These are phyloP conservation scores for Mollisiaceae sp. DNA, from an alignment of 2,329 filamentous ascomycete genomes.

Conservation along the genomic window DNA sequence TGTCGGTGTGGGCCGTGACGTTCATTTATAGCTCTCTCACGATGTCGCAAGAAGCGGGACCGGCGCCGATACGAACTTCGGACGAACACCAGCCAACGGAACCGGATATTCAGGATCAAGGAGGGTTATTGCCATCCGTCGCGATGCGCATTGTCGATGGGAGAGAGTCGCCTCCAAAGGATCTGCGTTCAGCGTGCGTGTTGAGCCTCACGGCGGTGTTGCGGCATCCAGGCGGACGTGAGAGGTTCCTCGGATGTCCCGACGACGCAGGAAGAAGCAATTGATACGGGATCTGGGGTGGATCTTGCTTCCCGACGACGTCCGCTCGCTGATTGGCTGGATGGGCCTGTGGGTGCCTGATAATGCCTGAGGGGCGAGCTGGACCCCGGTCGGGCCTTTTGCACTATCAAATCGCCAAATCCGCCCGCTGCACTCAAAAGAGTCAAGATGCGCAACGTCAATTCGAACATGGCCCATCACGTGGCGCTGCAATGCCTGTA, in stretches of 20 bases:
- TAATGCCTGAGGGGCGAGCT: too few relatives aligned
- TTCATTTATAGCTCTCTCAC: slow-evolving; percentile 7
- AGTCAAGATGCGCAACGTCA: not conserved
- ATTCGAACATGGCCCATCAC: not conserved
- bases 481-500: not conserved
- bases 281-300: not conserved
- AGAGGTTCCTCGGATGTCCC: slow-evolving; percentile 3
- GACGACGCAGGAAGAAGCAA: not conserved
- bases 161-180: not conserved
- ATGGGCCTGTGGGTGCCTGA: not conserved
- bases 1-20: slow-evolving; percentile 1
- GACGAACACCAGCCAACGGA: slow-evolving; percentile 12
- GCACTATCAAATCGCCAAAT: slow-evolving; percentile 1
- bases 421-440: slow-evolving; percentile 5
- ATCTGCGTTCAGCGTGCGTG: not conserved
- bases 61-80: not conserved
- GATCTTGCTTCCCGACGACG: not conserved
- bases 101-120: not conserved
- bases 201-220: not conserved
- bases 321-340: slow-evolving; percentile 2
- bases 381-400: not conserved
- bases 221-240: not conserved
- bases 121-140: not conserved
- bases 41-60: slow-evolving; percentile 7
- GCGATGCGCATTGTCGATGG: not conserved